Conservation (phyloP, 257 asterid species). For the Thymus mandschuricus region DNA sequence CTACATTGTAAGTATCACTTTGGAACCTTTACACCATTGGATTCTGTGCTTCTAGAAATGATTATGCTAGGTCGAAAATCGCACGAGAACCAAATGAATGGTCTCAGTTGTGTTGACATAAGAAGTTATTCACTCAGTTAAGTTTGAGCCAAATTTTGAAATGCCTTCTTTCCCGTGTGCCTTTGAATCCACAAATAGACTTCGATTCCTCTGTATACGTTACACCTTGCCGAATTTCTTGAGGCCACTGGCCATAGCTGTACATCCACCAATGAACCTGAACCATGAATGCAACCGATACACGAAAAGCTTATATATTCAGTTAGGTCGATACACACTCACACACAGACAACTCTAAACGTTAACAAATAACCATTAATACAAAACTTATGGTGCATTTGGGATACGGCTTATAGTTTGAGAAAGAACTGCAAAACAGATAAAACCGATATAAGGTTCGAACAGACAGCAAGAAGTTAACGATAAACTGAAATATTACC, state of each 20-base stretch:
- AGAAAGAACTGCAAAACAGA: neutral
- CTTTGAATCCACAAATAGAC: neutral
- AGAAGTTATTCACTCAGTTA: too few relatives aligned
- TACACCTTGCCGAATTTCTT: neutral
- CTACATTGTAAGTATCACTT: too few relatives aligned
- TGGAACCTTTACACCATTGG: too few relatives aligned
- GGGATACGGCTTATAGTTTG: neutral
- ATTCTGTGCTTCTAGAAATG: too few relatives aligned
- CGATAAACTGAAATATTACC: neutral
- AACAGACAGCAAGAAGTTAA: neutral
- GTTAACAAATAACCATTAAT: neutral
- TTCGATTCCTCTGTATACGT: neutral
- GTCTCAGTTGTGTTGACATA: too few relatives aligned
- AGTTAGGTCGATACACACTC: neutral
- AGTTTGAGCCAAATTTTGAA: too few relatives aligned
- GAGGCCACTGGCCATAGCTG: neutral
- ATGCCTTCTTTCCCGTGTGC: neutral
- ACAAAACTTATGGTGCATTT: neutral
- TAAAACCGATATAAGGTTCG: neutral
- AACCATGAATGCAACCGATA: neutral
- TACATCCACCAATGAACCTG: constrained; percentile 9
- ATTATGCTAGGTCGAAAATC: too few relatives aligned
- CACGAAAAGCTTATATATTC: neutral
- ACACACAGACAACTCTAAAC: neutral
- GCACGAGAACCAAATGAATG: too few relatives aligned